Base-by-base conservation (phyloP, 2,329 filamentous ascomycete genomes). In the Trichoderma pleuroti region DNA sequence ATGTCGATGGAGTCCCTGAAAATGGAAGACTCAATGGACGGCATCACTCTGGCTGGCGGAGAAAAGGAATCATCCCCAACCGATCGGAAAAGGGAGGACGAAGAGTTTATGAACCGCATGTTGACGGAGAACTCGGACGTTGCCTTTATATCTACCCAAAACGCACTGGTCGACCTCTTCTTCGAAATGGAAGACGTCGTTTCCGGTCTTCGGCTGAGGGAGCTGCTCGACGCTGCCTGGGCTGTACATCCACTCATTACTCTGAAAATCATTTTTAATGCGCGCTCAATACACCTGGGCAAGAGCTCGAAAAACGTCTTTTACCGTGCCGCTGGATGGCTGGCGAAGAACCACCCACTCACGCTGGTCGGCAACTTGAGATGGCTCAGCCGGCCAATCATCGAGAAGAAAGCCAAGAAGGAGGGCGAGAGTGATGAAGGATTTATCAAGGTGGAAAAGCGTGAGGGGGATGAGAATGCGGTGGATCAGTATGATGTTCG, bases 241-340 rank as follows among this genome's bases (percentile, higher is more conserved):
- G 74, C 76, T 2, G 75, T 79, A 1, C 84, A 89, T 71, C 72
- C 84, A 0, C 74, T 84, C 3, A 76, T 81, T 14, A 87, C 87
- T 0, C 81, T 90, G 34, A 88, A 88, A 75, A 83, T 90, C 74
- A 86, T 90, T 73, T 90, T 87, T 82, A 88, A 89, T 71, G 78
- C 84, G 1, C 83, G 88, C 11, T 88, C 86, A n/a, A 89, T 90
- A 62, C 87, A 90, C 71, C 78, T 89, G 0, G 87, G 88, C 18
- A 89, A 89, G 77, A 81, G 82, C 39, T 84, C 82, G 10, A 81
- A 81, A 26, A 70, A 76, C 3, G 79, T 79, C 1, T 86, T 87
- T 72, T 90, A 89, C 75, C 82, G 82, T 21, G 84, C 83, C 26
- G 82, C 86, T 18, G 86, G 87, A 4, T 90, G 87, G 87, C 80